These are phyloP conservation scores for Dothistroma pini DNA, from an alignment of 2,329 filamentous ascomycete species.

Conservation along the genomic window DNA sequence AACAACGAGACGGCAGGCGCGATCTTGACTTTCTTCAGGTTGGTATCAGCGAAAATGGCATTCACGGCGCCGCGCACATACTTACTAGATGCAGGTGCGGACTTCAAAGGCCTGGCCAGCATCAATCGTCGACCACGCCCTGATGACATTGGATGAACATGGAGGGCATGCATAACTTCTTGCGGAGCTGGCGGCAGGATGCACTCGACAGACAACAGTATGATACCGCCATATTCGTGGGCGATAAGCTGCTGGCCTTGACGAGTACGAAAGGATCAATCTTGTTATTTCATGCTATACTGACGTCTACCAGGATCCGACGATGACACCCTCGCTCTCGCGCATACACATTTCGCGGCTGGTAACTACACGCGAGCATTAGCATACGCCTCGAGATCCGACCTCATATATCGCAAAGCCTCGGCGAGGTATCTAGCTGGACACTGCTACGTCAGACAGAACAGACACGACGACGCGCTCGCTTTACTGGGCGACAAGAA, in stretches of 20 bases:
- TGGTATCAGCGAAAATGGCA: conserved; percentile 8
- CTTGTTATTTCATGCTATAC: conserved; percentile 8
- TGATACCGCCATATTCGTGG: conserved; percentile 93
- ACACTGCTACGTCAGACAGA: conserved; percentile 91
- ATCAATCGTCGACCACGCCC: conserved; percentile 5
- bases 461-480: conserved; percentile 84
- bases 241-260: conserved; percentile 91
- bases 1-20: conserved; percentile 7
- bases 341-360: conserved; percentile 95
- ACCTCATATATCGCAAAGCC: conserved; percentile 74
- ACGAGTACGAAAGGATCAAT: conserved; percentile 61
- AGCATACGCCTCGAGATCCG: conserved; percentile 76
- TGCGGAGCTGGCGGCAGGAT: conserved; percentile 93
- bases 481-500: conserved; percentile 85
- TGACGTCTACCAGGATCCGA: conserved; percentile 65
- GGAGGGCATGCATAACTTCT: conserved; percentile 78
- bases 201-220: conserved; percentile 94
- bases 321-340: conserved; percentile 93
- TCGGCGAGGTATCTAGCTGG: conserved; percentile 90
- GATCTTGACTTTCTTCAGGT: conserved; percentile 13
- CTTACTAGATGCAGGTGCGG: conserved; percentile 13
- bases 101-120: background rate
- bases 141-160: conserved; percentile 10
- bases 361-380: conserved; percentile 93
- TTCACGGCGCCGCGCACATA: background rate